A percentile compares a stretch with the other conserved stretches of the same genome.
These are phyloP conservation scores for Ceratobasidium sp. DNA, from an alignment of 1,284 basidiomycete species.

Conservation along the genomic window DNA sequence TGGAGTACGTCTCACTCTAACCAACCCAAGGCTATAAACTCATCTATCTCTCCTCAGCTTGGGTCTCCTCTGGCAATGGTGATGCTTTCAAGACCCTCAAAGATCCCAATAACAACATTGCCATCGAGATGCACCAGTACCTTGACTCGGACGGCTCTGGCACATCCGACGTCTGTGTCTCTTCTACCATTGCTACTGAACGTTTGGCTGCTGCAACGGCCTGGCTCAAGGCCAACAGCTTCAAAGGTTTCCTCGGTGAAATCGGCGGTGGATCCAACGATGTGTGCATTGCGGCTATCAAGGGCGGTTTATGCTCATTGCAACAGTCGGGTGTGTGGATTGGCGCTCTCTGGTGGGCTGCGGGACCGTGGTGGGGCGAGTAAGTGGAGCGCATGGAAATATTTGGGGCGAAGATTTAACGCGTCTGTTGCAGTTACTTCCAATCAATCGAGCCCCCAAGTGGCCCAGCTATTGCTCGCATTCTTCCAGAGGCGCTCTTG, in stretches of 20 bases:
- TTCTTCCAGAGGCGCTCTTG: slow-evolving; percentile 68
- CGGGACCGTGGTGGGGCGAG: slow-evolving; percentile 45
- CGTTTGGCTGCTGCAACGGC: slow-evolving; percentile 69
- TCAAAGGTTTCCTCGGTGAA: slow-evolving; percentile 76
- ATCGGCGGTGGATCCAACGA: slow-evolving; percentile 72
- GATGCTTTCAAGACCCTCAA: slow-evolving; percentile 67
- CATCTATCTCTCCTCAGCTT: slow-evolving; percentile 55
- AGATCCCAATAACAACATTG: slow-evolving; percentile 74
- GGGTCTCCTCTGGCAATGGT: slow-evolving; percentile 71
- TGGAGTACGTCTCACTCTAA: slow-evolving; percentile 54
- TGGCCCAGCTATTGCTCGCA: slow-evolving; percentile 66
- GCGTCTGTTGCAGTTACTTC: slow-evolving; percentile 47
- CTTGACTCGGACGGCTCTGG: slow-evolving; percentile 76
- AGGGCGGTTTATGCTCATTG: slow-evolving; percentile 71
- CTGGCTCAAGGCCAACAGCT: slow-evolving; percentile 71
- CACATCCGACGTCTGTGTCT: slow-evolving; percentile 69
- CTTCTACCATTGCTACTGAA: slow-evolving; percentile 70
- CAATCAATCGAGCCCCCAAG: slow-evolving; percentile 64
- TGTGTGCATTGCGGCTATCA: slow-evolving; percentile 67
- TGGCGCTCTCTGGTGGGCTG: slow-evolving; percentile 58
- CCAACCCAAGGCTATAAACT: no score
- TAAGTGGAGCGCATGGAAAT: slow-evolving; percentile 7
- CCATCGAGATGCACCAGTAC: slow-evolving; percentile 79
- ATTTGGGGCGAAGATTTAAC: neutral
- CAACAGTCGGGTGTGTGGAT: slow-evolving; percentile 73